Evolutionary conservation across 108 stramenopile species (phyloP).

Genomic region (Pseudonitzschia pungens): DNA sequence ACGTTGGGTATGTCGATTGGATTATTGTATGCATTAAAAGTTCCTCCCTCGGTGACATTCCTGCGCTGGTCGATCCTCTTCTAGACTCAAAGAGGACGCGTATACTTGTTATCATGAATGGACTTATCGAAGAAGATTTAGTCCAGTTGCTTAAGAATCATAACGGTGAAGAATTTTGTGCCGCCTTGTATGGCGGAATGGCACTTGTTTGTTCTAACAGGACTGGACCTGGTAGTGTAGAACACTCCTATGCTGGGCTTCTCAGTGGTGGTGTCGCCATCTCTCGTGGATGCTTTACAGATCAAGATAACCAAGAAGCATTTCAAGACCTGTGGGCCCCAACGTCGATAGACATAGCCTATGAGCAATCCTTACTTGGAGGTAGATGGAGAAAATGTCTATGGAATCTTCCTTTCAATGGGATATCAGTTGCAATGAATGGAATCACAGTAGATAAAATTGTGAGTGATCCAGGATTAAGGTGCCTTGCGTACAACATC

Average conservation of each 20-base stretch:
- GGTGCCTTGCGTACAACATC: conserved; percentile 59
- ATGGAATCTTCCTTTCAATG: conserved; percentile 91
- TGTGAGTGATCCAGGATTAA: conserved; percentile 67
- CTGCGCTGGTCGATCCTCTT: conserved; percentile 56
- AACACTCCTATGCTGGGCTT: conserved; percentile 72
- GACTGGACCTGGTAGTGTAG: conserved; percentile 55
- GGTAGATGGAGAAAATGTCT: conserved; percentile 81
- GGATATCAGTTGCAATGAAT: conserved; percentile 84
- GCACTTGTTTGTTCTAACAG: conserved; percentile 80
- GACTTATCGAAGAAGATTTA: conserved; percentile 81
- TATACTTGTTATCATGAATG: conserved; percentile 84
- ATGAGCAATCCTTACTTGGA: conserved; percentile 55
- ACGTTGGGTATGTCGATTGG: conserved; percentile 70
- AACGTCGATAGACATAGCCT: conserved; percentile 50
- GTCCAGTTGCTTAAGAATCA: conserved; percentile 36
- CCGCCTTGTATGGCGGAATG: conserved; percentile 82
- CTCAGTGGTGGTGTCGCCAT: conserved; percentile 48
- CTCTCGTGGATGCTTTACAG: conserved; percentile 12
- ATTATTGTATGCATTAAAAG: conserved; percentile 74
- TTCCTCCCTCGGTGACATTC: conserved; percentile 59
- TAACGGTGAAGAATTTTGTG: conserved; percentile 47
- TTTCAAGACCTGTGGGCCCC: conserved; percentile 58
- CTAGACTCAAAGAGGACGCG: conserved; percentile 52
- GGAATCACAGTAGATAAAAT: conserved; percentile 86
- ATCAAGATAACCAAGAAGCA: conserved; percentile 38